Evolutionary conservation across 2,329 filamentous ascomycete species (phyloP), one percentile per base, ranked within the genome.

Genomic region (Alternaria sp.): DNA sequence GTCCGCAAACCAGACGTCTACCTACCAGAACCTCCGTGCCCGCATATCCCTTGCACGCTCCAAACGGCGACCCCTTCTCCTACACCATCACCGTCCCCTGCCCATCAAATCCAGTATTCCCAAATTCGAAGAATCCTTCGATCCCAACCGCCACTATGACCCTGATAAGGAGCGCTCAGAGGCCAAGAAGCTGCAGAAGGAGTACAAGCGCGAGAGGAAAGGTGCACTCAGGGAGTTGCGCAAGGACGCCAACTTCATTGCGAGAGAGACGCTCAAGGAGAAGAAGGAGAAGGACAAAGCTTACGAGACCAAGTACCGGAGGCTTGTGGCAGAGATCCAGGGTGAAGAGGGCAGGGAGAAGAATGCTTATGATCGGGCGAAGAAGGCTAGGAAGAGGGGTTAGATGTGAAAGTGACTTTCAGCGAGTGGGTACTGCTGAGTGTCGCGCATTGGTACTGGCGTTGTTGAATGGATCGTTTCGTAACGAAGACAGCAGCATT

Each of bases 81-180:
- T 99, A 3, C 95, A 99, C 81, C 87, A 95, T 80, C 95, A 99
- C 83, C 86, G 87, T 0, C 93, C 94, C 0, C 86, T 96, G 3
- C 90, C 95, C 22, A 96, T 98, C 83, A 94, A 94, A 79, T 89
- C 88, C 7, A 89, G 87, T 59, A 88, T 97, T 47, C 95, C 95
- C 79, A 97, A 96, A 79, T 99, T 98, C 81, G 95, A 98, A 81
- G 94, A 97, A 77, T 86, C 87, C 59, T 99, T 93, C 86, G 95
- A 96, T 78, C 95, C 95, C 3, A 88, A 91, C 82, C 94, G 93
- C 82, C 95, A 98, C 85, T 98, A 99, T 86, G 96, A 99, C 76
- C 93, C 93, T 1, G 91, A 99, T 80, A 90, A 89, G 68, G 93
- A 97, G 80, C 91, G 95, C 34, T 90, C 92, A 22, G 93, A 97